A percentile compares a stretch with the other conserved stretches of the same genome.
phyloP scores from a whole-genome alignment of 306 rosid genomes.

The Dalbergia cochinchinensis region DNA sequence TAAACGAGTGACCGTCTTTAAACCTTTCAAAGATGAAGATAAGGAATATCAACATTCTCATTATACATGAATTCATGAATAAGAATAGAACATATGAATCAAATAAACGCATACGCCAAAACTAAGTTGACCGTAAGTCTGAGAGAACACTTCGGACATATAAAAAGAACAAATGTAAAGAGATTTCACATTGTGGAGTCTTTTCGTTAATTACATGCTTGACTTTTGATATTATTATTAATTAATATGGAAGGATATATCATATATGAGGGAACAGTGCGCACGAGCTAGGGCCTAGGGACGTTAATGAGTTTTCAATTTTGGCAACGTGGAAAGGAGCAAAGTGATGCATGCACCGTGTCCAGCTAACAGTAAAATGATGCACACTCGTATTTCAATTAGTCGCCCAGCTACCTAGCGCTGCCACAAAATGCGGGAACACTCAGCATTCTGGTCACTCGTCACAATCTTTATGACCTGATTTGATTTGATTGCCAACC shows the following conservation, averaged over 20 bases:
- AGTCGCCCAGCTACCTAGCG: no score
- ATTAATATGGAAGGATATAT: background rate
- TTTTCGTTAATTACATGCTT: background rate
- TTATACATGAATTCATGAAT: background rate
- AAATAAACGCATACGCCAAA: background rate
- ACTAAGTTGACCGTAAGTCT: no score
- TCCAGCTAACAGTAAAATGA: no score
- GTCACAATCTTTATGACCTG: slow-evolving; percentile 4
- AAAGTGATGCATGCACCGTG: slow-evolving; percentile 6
- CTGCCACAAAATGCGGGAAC: slow-evolving; percentile 20
- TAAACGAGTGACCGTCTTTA: slow-evolving; percentile 8
- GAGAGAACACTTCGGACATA: background rate
- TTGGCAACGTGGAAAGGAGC: slow-evolving; percentile 15
- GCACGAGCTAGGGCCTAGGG: background rate
- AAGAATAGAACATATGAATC: background rate
- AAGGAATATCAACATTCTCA: background rate
- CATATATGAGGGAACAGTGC: background rate
- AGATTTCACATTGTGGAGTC: background rate
- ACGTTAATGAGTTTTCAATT: background rate
- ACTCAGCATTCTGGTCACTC: slow-evolving; percentile 32
- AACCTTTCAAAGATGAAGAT: slow-evolving; percentile 17
- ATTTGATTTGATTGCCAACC: background rate
- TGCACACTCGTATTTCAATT: no score
- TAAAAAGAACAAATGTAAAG: background rate
- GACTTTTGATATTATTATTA: background rate